phyloP scores from a whole-genome alignment of 495 filamentous ascomycete species.

The Melanomma pulvis-pyrius region DNA sequence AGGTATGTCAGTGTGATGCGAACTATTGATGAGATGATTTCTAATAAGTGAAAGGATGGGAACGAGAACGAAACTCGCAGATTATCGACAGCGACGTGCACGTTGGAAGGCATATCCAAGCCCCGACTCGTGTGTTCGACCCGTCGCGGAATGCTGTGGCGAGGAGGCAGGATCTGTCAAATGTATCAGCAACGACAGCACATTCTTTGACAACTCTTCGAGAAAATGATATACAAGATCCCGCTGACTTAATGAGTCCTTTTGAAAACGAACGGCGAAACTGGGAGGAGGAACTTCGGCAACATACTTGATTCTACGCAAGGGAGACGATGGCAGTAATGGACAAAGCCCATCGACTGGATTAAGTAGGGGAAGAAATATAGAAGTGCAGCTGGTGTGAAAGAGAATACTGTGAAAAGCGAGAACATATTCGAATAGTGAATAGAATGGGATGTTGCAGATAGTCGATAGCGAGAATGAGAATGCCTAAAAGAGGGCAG shows the following conservation, averaged over 20 bases:
- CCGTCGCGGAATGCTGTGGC: not conserved
- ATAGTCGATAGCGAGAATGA: no score
- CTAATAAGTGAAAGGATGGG: not conserved
- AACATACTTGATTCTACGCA: not conserved
- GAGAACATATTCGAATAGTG: no score
- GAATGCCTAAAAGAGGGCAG: no score
- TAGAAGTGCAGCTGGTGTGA: not conserved
- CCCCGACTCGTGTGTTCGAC: not conserved
- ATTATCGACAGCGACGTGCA: not conserved
- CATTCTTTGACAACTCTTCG: not conserved
- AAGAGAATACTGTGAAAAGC: not conserved
- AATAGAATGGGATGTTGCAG: no score
- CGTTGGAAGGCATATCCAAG: not conserved
- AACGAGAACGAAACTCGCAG: not conserved
- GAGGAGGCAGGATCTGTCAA: not conserved
- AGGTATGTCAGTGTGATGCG: not conserved
- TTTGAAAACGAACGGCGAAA: not conserved
- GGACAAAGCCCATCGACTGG: not conserved
- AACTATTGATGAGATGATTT: not conserved
- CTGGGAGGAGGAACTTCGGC: not conserved
- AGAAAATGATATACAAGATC: not conserved
- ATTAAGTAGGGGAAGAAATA: not conserved
- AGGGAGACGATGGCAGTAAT: not conserved
- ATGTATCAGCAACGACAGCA: not conserved
- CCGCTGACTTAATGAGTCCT: not conserved